phyloP scores from a whole-genome alignment of 1,139 yeast genomes.

The Debaryomyces coudertii region DNA sequence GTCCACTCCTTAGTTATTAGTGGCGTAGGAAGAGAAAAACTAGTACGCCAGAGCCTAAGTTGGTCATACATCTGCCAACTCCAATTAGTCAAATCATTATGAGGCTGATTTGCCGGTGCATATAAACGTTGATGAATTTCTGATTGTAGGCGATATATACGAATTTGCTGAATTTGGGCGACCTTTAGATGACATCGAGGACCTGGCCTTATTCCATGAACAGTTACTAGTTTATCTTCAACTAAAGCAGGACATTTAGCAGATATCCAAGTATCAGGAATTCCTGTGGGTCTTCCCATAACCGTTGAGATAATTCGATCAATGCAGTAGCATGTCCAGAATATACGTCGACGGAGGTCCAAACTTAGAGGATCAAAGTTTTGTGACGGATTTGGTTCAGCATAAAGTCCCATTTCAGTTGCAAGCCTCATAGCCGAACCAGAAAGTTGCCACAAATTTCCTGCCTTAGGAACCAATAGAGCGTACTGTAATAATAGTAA shows the following conservation, averaged over 20 bases:
- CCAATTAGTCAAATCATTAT: conserved; percentile 12
- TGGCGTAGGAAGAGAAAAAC: conserved; percentile 14
- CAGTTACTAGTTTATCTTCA: conserved; percentile 15
- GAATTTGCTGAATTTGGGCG: conserved; percentile 15
- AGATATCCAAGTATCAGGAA: conserved; percentile 17
- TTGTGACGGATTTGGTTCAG: conserved; percentile 15
- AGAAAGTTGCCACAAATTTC: conserved; percentile 17
- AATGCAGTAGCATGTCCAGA: conserved; percentile 18
- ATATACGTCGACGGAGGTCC: conserved; percentile 15
- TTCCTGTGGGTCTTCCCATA: conserved; percentile 16
- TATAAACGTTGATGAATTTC: conserved; percentile 15
- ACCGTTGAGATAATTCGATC: conserved; percentile 16
- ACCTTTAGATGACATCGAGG: conserved; percentile 16
- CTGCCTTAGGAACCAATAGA: conserved; percentile 17
- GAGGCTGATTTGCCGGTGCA: conserved; percentile 7
- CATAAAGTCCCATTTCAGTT: conserved; percentile 17
- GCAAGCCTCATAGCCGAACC: conserved; percentile 18
- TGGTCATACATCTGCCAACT: conserved; percentile 19
- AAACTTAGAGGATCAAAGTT: conserved; percentile 14
- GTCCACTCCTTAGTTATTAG: conserved; percentile 17
- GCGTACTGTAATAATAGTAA: conserved; percentile 15
- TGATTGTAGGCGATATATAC: conserved; percentile 16
- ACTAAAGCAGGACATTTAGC: conserved; percentile 14
- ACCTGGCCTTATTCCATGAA: conserved; percentile 13
- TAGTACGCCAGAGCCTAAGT: conserved; percentile 14